Evolutionary conservation across 495 filamentous ascomycete species (phyloP), one percentile per base, ranked within the genome.

Genomic region (Neurospora sp.): DNA sequence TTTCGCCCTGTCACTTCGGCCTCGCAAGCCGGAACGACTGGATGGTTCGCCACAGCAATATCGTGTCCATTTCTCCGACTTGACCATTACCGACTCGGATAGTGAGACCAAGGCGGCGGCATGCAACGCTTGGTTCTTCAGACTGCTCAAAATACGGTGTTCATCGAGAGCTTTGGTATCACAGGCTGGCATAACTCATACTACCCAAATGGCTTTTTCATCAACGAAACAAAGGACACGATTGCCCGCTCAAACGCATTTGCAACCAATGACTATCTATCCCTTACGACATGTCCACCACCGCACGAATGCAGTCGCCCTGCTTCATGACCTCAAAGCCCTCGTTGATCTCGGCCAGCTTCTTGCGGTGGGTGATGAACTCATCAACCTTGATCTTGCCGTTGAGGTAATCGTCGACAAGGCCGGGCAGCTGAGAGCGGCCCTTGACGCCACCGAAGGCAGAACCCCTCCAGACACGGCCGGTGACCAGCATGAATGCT

Each of bases 401-500:
- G 35, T 86, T 86, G 82, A 97, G 87, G 82, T 99, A 99, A 82
- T 98, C 96, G 71, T 91, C 87, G 7, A 99, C 95, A 38, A 99
- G 89, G 72, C 88, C 91, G 41, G 93, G 93, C 70, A 99, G 89
- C 84, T 99, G 96, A 38, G 92, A 89, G 78, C 96, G 94, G 74
- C 96, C 96, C 87, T 99, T 99, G 87, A 99, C 94, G 74, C 96
- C 96, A 76, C 96, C 96, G 78, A 99, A 99, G 37, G 96, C 96
- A 80, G 95, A 97, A 74, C 96, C 96, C 80, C 93, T 97, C 96
- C 96, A 99, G 73, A 96, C 92, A 80, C 96, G 95, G 71, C 96
- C 96, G 37, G 96, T 99, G 75, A 99, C 96, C 71, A 99, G 88
- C 86, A 98, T 96, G 90, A 99, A 99, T 82, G 96, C 95, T 98